Percentiles rank a stretch among this genome's conserved stretches.
Evolutionary conservation across 345 rosid genomes (phyloP).

Genomic region (Mangifera indica): DNA sequence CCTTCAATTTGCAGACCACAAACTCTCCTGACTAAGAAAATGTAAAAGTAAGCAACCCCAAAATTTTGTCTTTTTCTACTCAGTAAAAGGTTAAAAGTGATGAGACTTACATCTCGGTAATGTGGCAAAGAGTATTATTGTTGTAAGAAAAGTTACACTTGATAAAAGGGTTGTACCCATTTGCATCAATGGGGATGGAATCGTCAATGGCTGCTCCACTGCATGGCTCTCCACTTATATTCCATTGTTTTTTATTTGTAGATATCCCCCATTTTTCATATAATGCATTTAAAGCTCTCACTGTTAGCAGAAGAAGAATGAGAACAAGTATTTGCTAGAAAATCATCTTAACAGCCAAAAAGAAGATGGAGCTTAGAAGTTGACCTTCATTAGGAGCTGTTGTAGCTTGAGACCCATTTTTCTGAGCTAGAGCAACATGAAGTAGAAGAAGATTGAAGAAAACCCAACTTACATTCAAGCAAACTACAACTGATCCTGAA

Average conservation of each 20-base stretch:
- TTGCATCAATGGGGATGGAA: conserved; percentile 7
- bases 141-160: conserved; percentile 41
- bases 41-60: no score
- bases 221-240: conserved; percentile 44
- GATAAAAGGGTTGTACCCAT: conserved; percentile 35
- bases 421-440: no score
- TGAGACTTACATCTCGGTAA: conserved; percentile 30
- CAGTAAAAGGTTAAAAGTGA: no score
- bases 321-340: neutral
- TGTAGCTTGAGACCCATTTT: conserved; percentile 3
- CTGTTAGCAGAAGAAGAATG: conserved; percentile 19
- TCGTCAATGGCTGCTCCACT: conserved; percentile 26
- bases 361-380: no score
- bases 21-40: no score
- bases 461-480: no score
- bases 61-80: neutral
- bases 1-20: no score
- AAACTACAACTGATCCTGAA: no score
- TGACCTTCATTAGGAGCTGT: conserved; percentile 15
- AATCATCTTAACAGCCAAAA: neutral
- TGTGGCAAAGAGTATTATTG: conserved; percentile 42
- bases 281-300: conserved; percentile 37
- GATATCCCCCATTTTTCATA: conserved; percentile 41
- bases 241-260: conserved; percentile 36
- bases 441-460: no score